Conservation (phyloP, 2,329 filamentous ascomycete genomes). For the Aspergillus persii region DNA sequence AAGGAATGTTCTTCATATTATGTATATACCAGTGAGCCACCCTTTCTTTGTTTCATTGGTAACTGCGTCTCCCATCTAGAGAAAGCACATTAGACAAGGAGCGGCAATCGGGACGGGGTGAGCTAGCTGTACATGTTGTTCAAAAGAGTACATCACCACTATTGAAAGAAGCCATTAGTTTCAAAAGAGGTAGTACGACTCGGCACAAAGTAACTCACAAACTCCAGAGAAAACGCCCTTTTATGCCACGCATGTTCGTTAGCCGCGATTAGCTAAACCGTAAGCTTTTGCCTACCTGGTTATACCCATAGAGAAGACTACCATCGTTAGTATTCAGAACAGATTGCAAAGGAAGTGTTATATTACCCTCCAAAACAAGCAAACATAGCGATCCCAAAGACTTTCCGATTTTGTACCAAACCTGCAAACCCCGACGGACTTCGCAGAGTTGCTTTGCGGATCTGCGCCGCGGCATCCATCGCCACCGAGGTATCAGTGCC, state of each 20-base stretch:
- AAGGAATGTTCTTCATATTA: too few relatives aligned
- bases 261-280: neutral
- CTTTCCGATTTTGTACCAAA: conserved; percentile 59
- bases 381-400: conserved; percentile 61
- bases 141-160: conserved; percentile 16
- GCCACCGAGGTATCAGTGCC: conserved; percentile 13
- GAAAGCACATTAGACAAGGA: neutral
- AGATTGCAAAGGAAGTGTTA: neutral
- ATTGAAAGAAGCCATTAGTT: neutral
- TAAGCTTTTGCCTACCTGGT: conserved; percentile 17
- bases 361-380: conserved; percentile 58
- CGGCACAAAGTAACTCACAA: conserved; percentile 1
- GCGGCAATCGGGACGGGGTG: neutral
- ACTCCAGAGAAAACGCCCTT: conserved; percentile 21
- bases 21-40: conserved; percentile 22
- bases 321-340: conserved; percentile 41
- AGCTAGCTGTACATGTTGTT: conserved; percentile 1
- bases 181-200: neutral
- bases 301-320: conserved; percentile 35
- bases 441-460: conserved; percentile 55
- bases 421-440: conserved; percentile 52
- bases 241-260: conserved; percentile 1
- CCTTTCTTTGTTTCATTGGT: conserved; percentile 24
- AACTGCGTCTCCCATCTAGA: conserved; percentile 24
- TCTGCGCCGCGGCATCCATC: conserved; percentile 51